phyloP scores from a whole-genome alignment of 495 filamentous ascomycete species.

The Staphylotrichum longicolle region DNA sequence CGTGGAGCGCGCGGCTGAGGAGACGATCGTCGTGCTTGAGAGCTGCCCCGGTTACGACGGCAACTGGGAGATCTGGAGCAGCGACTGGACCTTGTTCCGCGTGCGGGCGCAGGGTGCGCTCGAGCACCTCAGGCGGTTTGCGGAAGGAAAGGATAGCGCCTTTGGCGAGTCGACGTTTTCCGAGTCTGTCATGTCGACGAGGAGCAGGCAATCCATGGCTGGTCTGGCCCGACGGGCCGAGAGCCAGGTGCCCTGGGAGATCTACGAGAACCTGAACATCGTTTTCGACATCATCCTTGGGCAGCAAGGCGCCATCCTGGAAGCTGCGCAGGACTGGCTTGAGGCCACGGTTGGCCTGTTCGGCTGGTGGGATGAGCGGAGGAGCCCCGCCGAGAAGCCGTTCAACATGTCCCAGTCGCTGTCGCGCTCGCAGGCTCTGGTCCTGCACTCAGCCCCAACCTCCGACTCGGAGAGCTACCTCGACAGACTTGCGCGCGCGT shows the following conservation, averaged over 20 bases:
- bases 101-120: constrained; percentile 63
- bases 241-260: constrained; percentile 78
- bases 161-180: constrained; percentile 39
- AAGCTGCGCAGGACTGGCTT: constrained; percentile 75
- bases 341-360: constrained; percentile 78
- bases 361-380: constrained; percentile 82
- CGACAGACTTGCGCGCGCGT: constrained; percentile 49
- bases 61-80: constrained; percentile 73
- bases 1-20: constrained; percentile 64
- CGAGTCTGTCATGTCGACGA: constrained; percentile 31
- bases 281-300: constrained; percentile 77
- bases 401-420: constrained; percentile 30
- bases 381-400: constrained; percentile 43
- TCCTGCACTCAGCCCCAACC: constrained; percentile 23
- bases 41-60: constrained; percentile 63
- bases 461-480: constrained; percentile 41
- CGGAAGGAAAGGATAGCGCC: constrained; percentile 62
- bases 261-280: constrained; percentile 73
- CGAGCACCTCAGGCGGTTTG: constrained; percentile 66
- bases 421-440: constrained; percentile 45
- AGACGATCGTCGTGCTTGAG: constrained; percentile 62
- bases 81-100: constrained; percentile 77
- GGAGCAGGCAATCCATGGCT: constrained; percentile 40
- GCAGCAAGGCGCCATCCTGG: constrained; percentile 63
- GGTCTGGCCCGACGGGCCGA: constrained; percentile 70